A percentile compares a stretch with the other conserved stretches of the same genome.
Conservation (phyloP, 139 green algal species). For the Tetradesmus obliquus region DNA sequence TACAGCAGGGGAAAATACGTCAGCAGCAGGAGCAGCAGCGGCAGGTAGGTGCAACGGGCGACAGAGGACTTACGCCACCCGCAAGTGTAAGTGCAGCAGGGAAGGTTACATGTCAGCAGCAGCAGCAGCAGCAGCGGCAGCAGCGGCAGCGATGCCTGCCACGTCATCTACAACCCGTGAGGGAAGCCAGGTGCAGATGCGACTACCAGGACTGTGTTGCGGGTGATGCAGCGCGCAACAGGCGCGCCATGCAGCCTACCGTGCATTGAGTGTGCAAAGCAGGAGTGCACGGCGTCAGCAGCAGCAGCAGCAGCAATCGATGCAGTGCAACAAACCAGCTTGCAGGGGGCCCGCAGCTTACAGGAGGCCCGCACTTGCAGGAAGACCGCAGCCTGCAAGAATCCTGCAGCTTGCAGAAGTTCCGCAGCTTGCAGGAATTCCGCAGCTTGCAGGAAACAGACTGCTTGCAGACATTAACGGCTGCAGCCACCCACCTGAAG, state of each 20-base stretch:
- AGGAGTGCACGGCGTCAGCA: background rate
- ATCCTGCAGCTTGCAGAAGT: background rate
- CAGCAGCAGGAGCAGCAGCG: too few relatives aligned
- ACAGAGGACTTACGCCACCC: too few relatives aligned
- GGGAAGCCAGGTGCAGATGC: conserved; percentile 91
- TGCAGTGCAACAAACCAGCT: background rate
- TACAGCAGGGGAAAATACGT: background rate
- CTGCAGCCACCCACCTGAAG: too few relatives aligned
- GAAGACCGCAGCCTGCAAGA: background rate
- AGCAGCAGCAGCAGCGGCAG: conserved; percentile 54
- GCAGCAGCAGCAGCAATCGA: background rate
- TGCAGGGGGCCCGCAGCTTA: background rate
- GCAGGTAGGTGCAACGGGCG: too few relatives aligned
- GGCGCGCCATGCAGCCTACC: conserved; percentile 42
- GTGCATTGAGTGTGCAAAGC: background rate
- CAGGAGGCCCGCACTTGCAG: background rate
- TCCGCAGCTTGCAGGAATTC: background rate
- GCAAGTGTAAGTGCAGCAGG: background rate
- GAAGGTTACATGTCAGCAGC: too few relatives aligned
- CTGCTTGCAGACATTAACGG: too few relatives aligned
- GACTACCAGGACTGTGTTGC: conserved; percentile 93
- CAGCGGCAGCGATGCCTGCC: conserved; percentile 68
- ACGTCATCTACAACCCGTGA: conserved; percentile 95
- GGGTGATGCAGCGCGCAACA: conserved; percentile 70
- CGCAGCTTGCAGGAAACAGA: too few relatives aligned